Evolutionary conservation across 2,329 filamentous ascomycete genomes (phyloP).

Genomic region (Epichloe hybrida): DNA sequence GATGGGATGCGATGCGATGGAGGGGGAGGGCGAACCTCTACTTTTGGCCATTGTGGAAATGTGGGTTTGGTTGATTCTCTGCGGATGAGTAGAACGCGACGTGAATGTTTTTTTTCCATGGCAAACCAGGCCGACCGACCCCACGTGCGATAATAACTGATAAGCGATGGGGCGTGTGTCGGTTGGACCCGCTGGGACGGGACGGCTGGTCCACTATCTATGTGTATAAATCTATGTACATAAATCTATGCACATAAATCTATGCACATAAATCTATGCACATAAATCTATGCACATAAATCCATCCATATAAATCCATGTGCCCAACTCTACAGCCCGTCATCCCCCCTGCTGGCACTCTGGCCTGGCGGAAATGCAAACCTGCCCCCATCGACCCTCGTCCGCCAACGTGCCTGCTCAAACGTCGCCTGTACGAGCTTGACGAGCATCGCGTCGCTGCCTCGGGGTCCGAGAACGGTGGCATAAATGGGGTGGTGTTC

Average conservation of each 20-base stretch:
- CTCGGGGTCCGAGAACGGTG: constrained; percentile 16
- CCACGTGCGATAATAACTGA: background rate
- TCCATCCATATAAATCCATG: no score
- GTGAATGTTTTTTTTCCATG: background rate
- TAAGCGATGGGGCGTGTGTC: background rate
- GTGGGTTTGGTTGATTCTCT: background rate
- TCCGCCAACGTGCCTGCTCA: constrained; percentile 14
- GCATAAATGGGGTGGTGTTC: constrained; percentile 20
- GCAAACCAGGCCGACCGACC: background rate
- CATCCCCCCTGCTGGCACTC: constrained; percentile 6
- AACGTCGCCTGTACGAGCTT: constrained; percentile 17
- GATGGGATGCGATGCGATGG: background rate
- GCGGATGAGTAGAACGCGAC: no score
- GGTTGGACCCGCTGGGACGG: background rate
- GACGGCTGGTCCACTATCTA: background rate
- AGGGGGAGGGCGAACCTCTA: constrained; percentile 3
- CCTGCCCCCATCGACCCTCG: constrained; percentile 16
- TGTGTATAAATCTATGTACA: no score
- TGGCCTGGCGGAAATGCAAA: constrained; percentile 15
- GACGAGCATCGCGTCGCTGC: constrained; percentile 15
- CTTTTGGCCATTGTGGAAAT: constrained; percentile 8
- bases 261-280: no score
- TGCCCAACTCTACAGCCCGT: background rate
- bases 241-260: no score
- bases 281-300: no score